These are phyloP conservation scores for Effrenium voratum DNA, from an alignment of 73 alveolate species.

Conservation along the genomic window DNA sequence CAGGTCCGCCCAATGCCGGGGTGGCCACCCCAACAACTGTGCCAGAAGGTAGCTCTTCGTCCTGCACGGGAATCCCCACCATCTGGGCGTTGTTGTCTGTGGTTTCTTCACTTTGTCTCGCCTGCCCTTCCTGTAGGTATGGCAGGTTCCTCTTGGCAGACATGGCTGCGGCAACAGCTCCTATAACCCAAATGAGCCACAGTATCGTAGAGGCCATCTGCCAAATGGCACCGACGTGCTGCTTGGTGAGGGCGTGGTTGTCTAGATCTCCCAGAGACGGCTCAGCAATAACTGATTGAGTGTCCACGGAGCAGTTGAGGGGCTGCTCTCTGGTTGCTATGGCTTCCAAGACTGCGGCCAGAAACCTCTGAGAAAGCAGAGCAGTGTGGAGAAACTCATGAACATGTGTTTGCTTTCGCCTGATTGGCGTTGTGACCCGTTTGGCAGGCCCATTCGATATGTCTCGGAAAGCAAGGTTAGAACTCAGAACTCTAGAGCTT, in stretches of 20 bases:
- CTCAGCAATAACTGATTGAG: constrained; percentile 30
- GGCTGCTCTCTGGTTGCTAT: constrained; percentile 87
- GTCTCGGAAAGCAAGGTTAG: no score
- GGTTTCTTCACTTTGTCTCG: neutral
- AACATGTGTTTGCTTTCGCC: no score
- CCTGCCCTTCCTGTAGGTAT: constrained; percentile 36
- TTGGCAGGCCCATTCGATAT: no score
- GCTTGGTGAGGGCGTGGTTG: neutral
- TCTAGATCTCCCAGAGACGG: constrained; percentile 47
- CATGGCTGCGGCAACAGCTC: constrained; percentile 92
- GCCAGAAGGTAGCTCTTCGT: constrained; percentile 81
- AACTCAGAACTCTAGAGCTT: no score
- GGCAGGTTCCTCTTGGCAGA: constrained; percentile 55
- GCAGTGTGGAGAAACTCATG: no score
- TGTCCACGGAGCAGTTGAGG: neutral
- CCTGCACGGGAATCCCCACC: constrained; percentile 87
- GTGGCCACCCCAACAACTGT: constrained; percentile 75
- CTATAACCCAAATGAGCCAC: constrained; percentile 89
- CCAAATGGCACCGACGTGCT: constrained; percentile 48
- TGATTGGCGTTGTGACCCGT: no score
- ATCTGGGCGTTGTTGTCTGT: constrained; percentile 22
- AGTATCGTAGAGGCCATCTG: constrained; percentile 63
- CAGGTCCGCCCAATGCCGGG: neutral
- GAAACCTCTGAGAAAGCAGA: no score
- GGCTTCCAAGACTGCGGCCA: constrained; percentile 85